Evolutionary conservation across 768 basidiomycete genomes (phyloP).

Genomic region (Neoboletus subvelutipes): DNA sequence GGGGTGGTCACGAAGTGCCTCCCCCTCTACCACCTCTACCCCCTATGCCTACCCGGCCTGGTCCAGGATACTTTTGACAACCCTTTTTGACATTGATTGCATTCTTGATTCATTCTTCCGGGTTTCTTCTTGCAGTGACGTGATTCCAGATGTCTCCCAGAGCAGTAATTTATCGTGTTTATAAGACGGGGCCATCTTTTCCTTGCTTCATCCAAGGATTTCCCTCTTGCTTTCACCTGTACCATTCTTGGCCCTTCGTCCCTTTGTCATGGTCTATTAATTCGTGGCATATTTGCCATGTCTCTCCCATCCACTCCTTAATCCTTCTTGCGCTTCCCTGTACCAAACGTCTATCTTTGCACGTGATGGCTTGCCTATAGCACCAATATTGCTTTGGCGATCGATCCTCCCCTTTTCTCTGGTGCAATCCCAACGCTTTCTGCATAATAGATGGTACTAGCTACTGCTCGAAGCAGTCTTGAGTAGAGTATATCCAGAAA

Average conservation of each 20-base stretch:
- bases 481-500: slow-evolving; percentile 3
- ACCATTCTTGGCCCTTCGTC: slow-evolving; percentile 12
- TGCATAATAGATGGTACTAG: not conserved
- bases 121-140: not conserved
- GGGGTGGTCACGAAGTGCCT: slow-evolving; percentile 12
- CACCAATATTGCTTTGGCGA: not conserved
- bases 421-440: not conserved
- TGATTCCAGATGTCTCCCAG: not conserved
- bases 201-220: slow-evolving; percentile 6
- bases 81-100: not conserved
- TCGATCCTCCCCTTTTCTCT: not conserved
- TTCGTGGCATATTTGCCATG: slow-evolving; percentile 3
- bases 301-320: slow-evolving; percentile 1
- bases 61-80: slow-evolving; percentile 30
- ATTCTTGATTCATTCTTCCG: slow-evolving; percentile 9
- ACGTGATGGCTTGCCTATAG: slow-evolving; percentile 7
- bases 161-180: slow-evolving; percentile 33
- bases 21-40: slow-evolving; percentile 26
- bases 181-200: slow-evolving; percentile 20
- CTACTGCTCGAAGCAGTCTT: slow-evolving; percentile 11
- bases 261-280: slow-evolving; percentile 3
- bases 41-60: slow-evolving; percentile 14
- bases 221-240: slow-evolving; percentile 9
- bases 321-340: slow-evolving; percentile 11
- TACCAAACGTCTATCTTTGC: slow-evolving; percentile 5